phyloP scores from a whole-genome alignment of 176 grass and related monocot species.

The Dactylis glomerata region DNA sequence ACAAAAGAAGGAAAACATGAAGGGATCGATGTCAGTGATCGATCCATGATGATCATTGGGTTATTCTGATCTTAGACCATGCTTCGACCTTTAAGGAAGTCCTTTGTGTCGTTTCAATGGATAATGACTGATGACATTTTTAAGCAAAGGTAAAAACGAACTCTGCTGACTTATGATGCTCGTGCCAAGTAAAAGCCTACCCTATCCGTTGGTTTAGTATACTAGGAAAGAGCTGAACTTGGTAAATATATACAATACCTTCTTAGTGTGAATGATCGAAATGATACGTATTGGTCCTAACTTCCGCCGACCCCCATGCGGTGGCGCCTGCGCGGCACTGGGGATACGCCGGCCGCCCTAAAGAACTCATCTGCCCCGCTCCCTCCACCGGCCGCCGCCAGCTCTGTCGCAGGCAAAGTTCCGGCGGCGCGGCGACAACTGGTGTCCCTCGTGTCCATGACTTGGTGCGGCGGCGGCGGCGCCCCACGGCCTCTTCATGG shows the following conservation, averaged over 20 bases:
- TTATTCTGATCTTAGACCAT: constrained; percentile 18
- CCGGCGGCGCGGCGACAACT: too few species aligned
- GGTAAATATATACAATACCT: not conserved
- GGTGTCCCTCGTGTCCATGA: too few species aligned
- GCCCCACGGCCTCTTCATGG: too few species aligned
- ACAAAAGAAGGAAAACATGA: not conserved
- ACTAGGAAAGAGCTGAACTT: not conserved
- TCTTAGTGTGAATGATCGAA: not conserved
- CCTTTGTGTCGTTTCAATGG: constrained; percentile 14
- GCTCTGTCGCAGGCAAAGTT: too few species aligned
- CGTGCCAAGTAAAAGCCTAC: not conserved
- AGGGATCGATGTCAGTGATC: constrained; percentile 2
- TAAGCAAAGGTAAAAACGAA: constrained; percentile 36
- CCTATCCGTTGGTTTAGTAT: not conserved
- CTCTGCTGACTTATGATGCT: constrained; percentile 32
- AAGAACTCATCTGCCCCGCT: too few species aligned
- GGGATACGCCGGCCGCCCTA: too few species aligned
- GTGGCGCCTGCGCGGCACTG: too few species aligned
- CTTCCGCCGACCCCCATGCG: too few species aligned
- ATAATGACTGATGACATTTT: not conserved
- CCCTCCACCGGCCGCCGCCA: too few species aligned
- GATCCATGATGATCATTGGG: constrained; percentile 18
- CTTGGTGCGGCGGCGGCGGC: too few species aligned
- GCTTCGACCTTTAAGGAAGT: not conserved
- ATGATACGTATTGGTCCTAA: not conserved